Percentiles rank a stretch among this genome's conserved stretches.
These are phyloP conservation scores for Coemansia sp. DNA, from an alignment of 192 early-diverging fungal species.

Conservation along the genomic window DNA sequence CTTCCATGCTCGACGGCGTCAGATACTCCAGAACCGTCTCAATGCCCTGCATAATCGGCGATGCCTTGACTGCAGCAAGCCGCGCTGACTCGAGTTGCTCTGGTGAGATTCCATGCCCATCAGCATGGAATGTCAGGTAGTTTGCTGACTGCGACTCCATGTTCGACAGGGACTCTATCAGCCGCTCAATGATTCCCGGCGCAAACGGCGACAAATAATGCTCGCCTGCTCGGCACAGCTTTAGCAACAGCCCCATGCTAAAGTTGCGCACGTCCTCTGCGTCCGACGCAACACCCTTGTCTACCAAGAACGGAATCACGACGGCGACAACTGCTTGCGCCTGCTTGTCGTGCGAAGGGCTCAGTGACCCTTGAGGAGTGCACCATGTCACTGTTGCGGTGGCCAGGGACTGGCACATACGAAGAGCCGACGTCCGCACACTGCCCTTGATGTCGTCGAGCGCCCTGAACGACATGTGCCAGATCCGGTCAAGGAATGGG, in stretches of 20 bases:
- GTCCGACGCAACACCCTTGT: conserved; percentile 67
- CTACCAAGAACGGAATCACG: conserved; percentile 80
- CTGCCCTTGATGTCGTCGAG: conserved; percentile 94
- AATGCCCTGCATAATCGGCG: conserved; percentile 93
- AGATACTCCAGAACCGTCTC: conserved; percentile 73
- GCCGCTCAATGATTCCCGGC: conserved; percentile 62
- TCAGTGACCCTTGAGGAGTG: conserved; percentile 42
- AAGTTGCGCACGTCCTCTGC: conserved; percentile 86
- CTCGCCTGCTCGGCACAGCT: conserved; percentile 74
- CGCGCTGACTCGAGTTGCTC: conserved; percentile 81
- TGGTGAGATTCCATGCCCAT: conserved; percentile 76
- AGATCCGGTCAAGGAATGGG: conserved; percentile 71
- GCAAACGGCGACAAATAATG: conserved; percentile 67
- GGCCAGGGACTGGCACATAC: conserved; percentile 72
- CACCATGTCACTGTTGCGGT: conserved; percentile 79
- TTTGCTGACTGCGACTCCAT: conserved; percentile 68
- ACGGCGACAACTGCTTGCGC: conserved; percentile 71
- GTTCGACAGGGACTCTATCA: conserved; percentile 78
- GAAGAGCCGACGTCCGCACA: conserved; percentile 76
- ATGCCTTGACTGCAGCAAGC: conserved; percentile 72
- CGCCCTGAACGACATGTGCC: conserved; percentile 86
- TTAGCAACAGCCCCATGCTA: conserved; percentile 71
- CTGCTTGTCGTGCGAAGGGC: conserved; percentile 38
- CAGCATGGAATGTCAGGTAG: conserved; percentile 87
- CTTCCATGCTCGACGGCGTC: conserved; percentile 60